A percentile compares a stretch with the other conserved stretches of the same genome.
Conservation (phyloP, 2,329 filamentous ascomycete species). For the Huntiella moniliformis region DNA sequence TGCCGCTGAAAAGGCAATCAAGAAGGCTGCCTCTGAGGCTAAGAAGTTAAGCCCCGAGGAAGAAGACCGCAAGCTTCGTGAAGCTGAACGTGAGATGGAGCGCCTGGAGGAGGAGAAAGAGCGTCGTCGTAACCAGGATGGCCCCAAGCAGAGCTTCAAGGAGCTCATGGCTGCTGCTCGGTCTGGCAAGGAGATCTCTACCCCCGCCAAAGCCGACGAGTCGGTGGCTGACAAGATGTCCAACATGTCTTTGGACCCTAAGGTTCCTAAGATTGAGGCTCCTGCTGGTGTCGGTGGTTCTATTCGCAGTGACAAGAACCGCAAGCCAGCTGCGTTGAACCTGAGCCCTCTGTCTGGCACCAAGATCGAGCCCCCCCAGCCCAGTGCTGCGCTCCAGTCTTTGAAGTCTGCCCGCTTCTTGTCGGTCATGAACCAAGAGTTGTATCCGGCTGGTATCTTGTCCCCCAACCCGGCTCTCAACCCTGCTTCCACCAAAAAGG, state of each 20-base stretch:
- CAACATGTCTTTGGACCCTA: conserved; percentile 29
- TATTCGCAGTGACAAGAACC: conserved; percentile 24
- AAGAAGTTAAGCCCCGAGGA: conserved; percentile 28
- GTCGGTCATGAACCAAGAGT: conserved; percentile 54
- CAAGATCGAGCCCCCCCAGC: conserved; percentile 74
- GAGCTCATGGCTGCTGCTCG: conserved; percentile 24
- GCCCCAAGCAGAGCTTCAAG: conserved; percentile 32
- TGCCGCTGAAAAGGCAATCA: conserved; percentile 27
- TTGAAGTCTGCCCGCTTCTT: conserved; percentile 84
- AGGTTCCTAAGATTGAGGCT: conserved; percentile 26
- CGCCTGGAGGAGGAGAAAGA: conserved; percentile 54
- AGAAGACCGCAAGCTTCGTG: conserved; percentile 47
- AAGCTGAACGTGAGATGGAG: conserved; percentile 55
- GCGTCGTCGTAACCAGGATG: conserved; percentile 34
- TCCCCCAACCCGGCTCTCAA: conserved; percentile 90
- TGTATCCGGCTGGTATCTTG: conserved; percentile 66
- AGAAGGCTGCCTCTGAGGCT: conserved; percentile 21
- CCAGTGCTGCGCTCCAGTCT: conserved; percentile 82
- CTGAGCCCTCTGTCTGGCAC: conserved; percentile 66
- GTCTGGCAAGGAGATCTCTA: conserved; percentile 15
- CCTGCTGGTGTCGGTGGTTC: conserved; percentile 23
- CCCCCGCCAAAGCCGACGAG: neutral
- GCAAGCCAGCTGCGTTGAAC: conserved; percentile 77
- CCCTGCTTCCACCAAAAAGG: conserved; percentile 57
- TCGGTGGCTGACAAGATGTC: conserved; percentile 30